Conservation (phyloP, 2,329 filamentous ascomycete species). For the Achaetomium macrosporum region DNA sequence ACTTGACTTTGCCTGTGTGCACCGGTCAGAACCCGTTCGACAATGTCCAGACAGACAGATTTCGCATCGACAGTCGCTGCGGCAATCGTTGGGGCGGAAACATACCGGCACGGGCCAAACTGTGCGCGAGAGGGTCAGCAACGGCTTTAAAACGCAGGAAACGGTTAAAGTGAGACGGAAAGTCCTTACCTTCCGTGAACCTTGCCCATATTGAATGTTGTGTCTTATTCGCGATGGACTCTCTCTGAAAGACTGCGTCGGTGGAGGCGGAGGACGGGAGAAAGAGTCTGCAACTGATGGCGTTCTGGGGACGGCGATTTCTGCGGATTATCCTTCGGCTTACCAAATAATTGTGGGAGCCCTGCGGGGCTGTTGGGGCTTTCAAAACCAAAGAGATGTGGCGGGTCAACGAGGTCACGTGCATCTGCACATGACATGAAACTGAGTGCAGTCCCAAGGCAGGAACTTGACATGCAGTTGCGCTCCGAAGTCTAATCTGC, state of each 20-base stretch:
- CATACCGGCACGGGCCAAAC: constrained; percentile 29
- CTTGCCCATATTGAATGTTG: constrained; percentile 27
- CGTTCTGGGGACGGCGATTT: constrained; percentile 15
- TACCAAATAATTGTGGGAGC: constrained; percentile 25
- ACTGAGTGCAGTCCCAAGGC: neutral
- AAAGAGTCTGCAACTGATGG: constrained; percentile 16
- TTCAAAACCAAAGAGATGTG: constrained; percentile 8
- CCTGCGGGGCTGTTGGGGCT: constrained; percentile 24
- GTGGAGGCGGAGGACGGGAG: constrained; percentile 10
- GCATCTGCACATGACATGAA: neutral
- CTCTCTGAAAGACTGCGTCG: constrained; percentile 13
- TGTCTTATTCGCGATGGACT: constrained; percentile 15
- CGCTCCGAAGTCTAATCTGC: neutral
- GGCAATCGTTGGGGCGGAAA: constrained; percentile 7
- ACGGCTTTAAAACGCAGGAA: neutral
- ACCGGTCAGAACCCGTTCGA: constrained; percentile 14
- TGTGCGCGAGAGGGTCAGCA: constrained; percentile 15
- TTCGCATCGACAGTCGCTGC: constrained; percentile 9
- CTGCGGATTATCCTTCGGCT: constrained; percentile 20
- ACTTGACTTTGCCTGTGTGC: constrained; percentile 83
- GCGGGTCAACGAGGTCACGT: neutral
- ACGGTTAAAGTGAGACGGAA: neutral
- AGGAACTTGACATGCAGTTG: neutral
- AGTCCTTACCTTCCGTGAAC: constrained; percentile 26
- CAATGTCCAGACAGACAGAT: neutral